Evolutionary conservation across 2,329 filamentous ascomycete genomes (phyloP), one percentile per base, ranked within the genome.

Genomic region (Verticillium zaregamsianum): DNA sequence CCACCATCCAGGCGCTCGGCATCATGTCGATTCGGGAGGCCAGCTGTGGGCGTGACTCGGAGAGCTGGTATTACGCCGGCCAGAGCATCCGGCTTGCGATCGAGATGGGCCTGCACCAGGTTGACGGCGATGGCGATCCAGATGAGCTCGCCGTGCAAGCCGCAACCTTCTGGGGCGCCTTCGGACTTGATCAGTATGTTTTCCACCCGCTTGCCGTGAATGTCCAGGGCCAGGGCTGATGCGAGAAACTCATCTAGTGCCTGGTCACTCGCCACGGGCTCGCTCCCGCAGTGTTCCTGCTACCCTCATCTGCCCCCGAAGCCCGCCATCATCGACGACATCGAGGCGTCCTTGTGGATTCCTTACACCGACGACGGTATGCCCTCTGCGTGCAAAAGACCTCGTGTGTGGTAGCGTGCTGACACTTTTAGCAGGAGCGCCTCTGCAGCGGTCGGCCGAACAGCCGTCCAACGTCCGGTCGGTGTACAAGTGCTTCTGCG

Each of bases 21-120:
- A 84, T 93, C 67, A 90, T 93, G 88, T 88, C 88, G 6, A 86
- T 92, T 65, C 79, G 90, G 52, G 89, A 93, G 74, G 88, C 87
- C 3, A 91, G 89, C 68, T 88, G 86, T 65, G 89, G 89, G 0
- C 81, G 89, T 37, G 88, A 92, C 68, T 90, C 87, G 33, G 86
- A 89, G 65, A 90, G 89, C 58, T 91, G 89, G 80, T 89, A 86
- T 62, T 89, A 90, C 65, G 86, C 87, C 2, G 89, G 90, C 1
- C 86, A 91, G 71, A 91, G 88, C 68, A 86, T 92, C 62, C 83
- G 88, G 4, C 82, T 92, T 64, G 89, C 88, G 33, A 79, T 92
- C 40, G 90, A 91, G 70, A 86, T 91, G 79, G 88, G 88, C 0
- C 72, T 92, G 55, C 88, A 92, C 69, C 77, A 85, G 6, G 78